phyloP scores from a whole-genome alignment of 2,329 filamentous ascomycete species.

The Aspergillus aculeatinus region DNA sequence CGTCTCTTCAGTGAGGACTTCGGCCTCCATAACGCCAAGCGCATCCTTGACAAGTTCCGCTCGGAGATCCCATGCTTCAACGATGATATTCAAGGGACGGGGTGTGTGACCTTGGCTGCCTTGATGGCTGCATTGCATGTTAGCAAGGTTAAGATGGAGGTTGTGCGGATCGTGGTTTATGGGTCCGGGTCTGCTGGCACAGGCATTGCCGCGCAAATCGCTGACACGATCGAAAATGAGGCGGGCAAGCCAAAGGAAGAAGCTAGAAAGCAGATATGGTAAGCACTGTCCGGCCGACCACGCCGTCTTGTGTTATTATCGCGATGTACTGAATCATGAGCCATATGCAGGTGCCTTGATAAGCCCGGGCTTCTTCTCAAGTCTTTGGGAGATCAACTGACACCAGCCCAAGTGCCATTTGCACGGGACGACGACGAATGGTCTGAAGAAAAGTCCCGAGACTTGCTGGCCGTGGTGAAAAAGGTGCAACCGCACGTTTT shows the following conservation, averaged over 20 bases:
- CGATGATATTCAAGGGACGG: slow-evolving; percentile 86
- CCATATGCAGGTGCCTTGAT: slow-evolving; percentile 66
- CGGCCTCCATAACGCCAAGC: slow-evolving; percentile 71
- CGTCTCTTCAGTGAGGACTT: slow-evolving; percentile 66
- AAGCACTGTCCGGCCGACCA: background rate
- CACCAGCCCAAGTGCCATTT: slow-evolving; percentile 66
- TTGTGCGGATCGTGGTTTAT: slow-evolving; percentile 72
- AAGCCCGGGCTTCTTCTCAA: slow-evolving; percentile 74
- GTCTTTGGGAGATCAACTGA: slow-evolving; percentile 60
- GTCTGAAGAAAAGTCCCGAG: slow-evolving; percentile 54
- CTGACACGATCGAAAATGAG: slow-evolving; percentile 73
- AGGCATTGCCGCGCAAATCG: slow-evolving; percentile 81
- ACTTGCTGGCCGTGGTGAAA: slow-evolving; percentile 67
- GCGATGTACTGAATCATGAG: background rate
- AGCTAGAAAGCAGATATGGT: slow-evolving; percentile 3
- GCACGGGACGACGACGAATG: slow-evolving; percentile 65
- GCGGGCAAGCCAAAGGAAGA: slow-evolving; percentile 48
- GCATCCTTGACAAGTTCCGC: slow-evolving; percentile 74
- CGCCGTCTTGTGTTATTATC: background rate
- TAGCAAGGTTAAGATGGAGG: slow-evolving; percentile 62
- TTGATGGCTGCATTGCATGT: slow-evolving; percentile 75
- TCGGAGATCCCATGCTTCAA: slow-evolving; percentile 80
- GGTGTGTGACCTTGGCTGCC: slow-evolving; percentile 80
- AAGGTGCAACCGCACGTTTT: slow-evolving; percentile 75
- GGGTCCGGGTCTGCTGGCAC: slow-evolving; percentile 79